Conservation (phyloP, 176 grass and related monocot genomes). For the Elaeis guineensis region DNA sequence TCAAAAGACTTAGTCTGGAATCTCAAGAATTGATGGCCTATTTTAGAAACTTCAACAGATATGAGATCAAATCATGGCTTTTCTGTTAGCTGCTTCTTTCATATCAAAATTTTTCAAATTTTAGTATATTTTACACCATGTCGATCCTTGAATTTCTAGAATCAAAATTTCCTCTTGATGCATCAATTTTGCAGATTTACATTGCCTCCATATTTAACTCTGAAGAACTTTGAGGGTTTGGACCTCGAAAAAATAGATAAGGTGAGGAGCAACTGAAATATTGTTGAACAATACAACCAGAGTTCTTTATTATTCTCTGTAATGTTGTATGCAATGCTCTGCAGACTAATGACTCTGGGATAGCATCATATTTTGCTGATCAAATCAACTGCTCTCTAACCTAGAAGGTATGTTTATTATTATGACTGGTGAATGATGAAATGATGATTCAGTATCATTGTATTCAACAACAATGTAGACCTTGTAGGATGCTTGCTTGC, state of each 20-base stretch:
- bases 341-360: conserved; percentile 74
- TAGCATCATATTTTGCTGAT: conserved; percentile 52
- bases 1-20: too few species aligned
- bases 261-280: conserved; percentile 25
- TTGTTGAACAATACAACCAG: not conserved
- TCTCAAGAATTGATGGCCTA: too few species aligned
- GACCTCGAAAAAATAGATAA: conserved; percentile 71
- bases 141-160: too few species aligned
- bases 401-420: conserved; percentile 52
- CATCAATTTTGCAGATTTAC: conserved; percentile 42
- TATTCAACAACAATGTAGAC: not conserved
- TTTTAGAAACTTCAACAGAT: too few species aligned
- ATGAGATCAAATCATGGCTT: too few species aligned
- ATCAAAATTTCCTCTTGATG: too few species aligned
- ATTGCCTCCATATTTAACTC: conserved; percentile 54
- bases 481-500: not conserved
- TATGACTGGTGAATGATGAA: not conserved
- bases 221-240: conserved; percentile 78
- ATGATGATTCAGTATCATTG: not conserved
- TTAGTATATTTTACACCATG: too few species aligned
- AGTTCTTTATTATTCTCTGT: not conserved
- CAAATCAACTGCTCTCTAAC: conserved; percentile 69
- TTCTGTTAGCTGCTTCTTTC: too few species aligned
- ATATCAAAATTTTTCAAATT: too few species aligned
- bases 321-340: conserved; percentile 17